A percentile compares a stretch with the other conserved stretches of the same genome.
These are phyloP conservation scores for Geosmithia flava DNA, from an alignment of 2,329 filamentous ascomycete genomes.

Conservation along the genomic window DNA sequence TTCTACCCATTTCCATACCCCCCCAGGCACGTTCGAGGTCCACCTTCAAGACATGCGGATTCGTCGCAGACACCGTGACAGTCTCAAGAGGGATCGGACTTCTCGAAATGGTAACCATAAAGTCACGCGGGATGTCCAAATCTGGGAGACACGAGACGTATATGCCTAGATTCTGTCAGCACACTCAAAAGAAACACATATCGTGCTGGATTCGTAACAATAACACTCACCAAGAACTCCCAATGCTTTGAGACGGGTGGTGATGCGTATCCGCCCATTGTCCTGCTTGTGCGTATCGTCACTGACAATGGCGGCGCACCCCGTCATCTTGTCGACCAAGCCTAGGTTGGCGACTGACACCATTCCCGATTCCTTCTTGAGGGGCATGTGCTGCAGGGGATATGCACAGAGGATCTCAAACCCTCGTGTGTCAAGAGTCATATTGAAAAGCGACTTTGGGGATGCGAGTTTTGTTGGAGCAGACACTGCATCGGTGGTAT, in stretches of 20 bases:
- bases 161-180: slow-evolving; percentile 33
- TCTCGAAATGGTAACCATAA: slow-evolving; percentile 66
- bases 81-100: slow-evolving; percentile 54
- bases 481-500: slow-evolving; percentile 53
- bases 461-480: slow-evolving; percentile 28
- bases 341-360: slow-evolving; percentile 60
- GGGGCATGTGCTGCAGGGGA: slow-evolving; percentile 46
- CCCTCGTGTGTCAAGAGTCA: slow-evolving; percentile 55
- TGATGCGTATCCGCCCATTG: slow-evolving; percentile 51
- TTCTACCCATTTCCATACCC: slow-evolving; percentile 53
- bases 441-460: slow-evolving; percentile 37
- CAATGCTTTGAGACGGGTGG: slow-evolving; percentile 65
- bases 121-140: slow-evolving; percentile 47
- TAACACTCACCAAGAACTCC: slow-evolving; percentile 51
- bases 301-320: slow-evolving; percentile 61
- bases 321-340: slow-evolving; percentile 80
- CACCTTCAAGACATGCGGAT: slow-evolving; percentile 56
- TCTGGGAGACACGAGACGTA: slow-evolving; percentile 61
- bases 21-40: slow-evolving; percentile 70
- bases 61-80: slow-evolving; percentile 42
- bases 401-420: slow-evolving; percentile 77
- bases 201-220: not conserved
- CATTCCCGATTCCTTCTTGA: slow-evolving; percentile 11
- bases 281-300: slow-evolving; percentile 40
- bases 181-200: not conserved